These are phyloP conservation scores for Fusarium neocosmosporiellum DNA, from an alignment of 2,329 filamentous ascomycete genomes.

Conservation along the genomic window DNA sequence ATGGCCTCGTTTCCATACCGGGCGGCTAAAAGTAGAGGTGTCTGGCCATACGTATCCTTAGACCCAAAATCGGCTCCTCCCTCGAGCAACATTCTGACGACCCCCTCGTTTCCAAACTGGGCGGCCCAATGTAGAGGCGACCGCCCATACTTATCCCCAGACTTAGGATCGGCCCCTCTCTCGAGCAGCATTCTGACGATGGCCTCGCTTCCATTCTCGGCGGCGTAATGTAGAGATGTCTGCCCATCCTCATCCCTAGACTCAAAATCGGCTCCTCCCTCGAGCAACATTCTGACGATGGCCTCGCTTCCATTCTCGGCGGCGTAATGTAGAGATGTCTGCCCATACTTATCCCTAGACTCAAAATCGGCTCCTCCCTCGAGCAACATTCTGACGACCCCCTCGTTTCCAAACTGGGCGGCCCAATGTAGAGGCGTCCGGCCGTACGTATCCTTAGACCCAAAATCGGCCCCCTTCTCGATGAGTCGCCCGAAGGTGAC, in stretches of 20 bases:
- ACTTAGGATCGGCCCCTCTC: no score
- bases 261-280: no score
- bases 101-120: background rate
- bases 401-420: background rate
- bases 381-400: background rate
- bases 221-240: background rate
- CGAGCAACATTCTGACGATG: background rate
- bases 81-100: no score
- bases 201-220: background rate
- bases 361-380: background rate
- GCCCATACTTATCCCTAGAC: rapidly evolving
- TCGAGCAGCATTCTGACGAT: background rate
- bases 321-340: background rate
- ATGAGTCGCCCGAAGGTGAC: background rate
- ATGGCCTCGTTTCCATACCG: background rate
- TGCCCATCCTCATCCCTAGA: rapidly evolving
- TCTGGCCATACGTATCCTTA: background rate
- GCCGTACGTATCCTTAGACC: rapidly evolving
- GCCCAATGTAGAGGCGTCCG: background rate
- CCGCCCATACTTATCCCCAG: background rate
- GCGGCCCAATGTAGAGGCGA: background rate
- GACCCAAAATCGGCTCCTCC: no score
- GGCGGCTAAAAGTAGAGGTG: background rate
- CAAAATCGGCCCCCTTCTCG: background rate
- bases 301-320: background rate